Conservation (phyloP, 768 basidiomycete species). For the Coprinopsis marcescibilis region DNA sequence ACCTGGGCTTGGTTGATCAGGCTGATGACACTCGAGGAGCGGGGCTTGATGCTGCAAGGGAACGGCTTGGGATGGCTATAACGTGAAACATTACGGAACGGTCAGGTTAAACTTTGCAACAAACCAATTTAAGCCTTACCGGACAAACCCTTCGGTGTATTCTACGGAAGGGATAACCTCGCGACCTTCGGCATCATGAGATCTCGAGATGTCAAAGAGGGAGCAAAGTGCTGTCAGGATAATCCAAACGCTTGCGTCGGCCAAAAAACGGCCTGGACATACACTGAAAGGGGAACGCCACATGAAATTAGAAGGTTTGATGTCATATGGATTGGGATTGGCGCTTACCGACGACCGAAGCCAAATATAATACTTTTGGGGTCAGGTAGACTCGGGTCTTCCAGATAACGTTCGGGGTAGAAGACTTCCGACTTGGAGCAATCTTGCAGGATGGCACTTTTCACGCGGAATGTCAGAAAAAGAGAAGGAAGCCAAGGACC, state of each 20-base stretch:
- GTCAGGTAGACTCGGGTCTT: constrained; percentile 33
- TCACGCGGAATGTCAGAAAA: background rate
- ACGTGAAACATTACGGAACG: background rate
- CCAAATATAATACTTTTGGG: constrained; percentile 49
- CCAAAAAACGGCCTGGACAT: constrained; percentile 53
- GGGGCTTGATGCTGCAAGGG: constrained; percentile 39
- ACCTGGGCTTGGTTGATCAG: constrained; percentile 26
- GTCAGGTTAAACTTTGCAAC: constrained; percentile 2
- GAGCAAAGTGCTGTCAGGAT: constrained; percentile 40
- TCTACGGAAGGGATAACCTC: constrained; percentile 31
- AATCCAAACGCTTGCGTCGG: constrained; percentile 41
- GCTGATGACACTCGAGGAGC: constrained; percentile 25
- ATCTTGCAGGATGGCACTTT: constrained; percentile 37
- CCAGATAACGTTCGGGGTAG: constrained; percentile 44
- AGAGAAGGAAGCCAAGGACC: background rate
- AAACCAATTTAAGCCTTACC: constrained; percentile 27
- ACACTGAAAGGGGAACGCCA: constrained; percentile 24
- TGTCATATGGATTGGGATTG: background rate
- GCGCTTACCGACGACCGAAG: constrained; percentile 46
- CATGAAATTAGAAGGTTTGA: background rate
- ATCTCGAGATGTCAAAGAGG: constrained; percentile 38
- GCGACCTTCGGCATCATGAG: constrained; percentile 36
- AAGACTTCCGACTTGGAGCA: constrained; percentile 43
- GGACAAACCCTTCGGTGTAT: constrained; percentile 39
- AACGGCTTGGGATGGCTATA: constrained; percentile 49